Evolutionary conservation across 2,329 filamentous ascomycete species (phyloP).

Genomic region (Penicillium sp.): DNA sequence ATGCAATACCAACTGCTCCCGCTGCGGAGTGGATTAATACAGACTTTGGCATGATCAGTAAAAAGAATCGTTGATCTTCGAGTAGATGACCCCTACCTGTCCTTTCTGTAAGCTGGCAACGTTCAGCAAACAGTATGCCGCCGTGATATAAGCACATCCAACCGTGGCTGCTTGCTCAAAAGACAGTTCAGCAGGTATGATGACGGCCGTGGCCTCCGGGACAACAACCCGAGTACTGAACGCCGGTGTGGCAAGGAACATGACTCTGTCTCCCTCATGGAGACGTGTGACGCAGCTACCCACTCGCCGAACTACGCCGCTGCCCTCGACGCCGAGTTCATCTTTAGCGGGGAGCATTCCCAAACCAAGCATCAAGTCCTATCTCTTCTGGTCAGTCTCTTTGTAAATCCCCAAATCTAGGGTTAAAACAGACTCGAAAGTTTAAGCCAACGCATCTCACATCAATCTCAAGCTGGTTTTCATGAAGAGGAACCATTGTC

Average conservation of each 20-base stretch:
- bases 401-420: too few relatives aligned
- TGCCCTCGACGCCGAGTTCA: conserved; percentile 29
- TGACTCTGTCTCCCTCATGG: conserved; percentile 29
- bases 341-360: conserved; percentile 26
- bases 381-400: not conserved
- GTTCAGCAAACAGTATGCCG: conserved; percentile 19
- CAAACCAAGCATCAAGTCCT: conserved; percentile 26
- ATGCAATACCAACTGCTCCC: conserved; percentile 22
- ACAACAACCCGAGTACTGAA: conserved; percentile 7
- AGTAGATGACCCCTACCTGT: conserved; percentile 10
- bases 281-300: conserved; percentile 25
- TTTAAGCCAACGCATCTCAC: conserved; percentile 14
- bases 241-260: conserved; percentile 9
- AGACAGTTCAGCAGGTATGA: conserved; percentile 9
- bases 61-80: not conserved
- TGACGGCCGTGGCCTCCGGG: conserved; percentile 1
- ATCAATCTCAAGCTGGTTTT: conserved; percentile 10
- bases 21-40: conserved; percentile 23
- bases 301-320: conserved; percentile 28
- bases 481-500: not conserved
- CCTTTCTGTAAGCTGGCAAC: conserved; percentile 20
- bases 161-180: conserved; percentile 18
- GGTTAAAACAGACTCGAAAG: conserved; percentile 6
- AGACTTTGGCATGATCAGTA: conserved; percentile 5
- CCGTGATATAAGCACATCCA: conserved; percentile 12